phyloP scores from a whole-genome alignment of 2,329 filamentous ascomycete genomes.

The Scortechinia acanthostroma region DNA sequence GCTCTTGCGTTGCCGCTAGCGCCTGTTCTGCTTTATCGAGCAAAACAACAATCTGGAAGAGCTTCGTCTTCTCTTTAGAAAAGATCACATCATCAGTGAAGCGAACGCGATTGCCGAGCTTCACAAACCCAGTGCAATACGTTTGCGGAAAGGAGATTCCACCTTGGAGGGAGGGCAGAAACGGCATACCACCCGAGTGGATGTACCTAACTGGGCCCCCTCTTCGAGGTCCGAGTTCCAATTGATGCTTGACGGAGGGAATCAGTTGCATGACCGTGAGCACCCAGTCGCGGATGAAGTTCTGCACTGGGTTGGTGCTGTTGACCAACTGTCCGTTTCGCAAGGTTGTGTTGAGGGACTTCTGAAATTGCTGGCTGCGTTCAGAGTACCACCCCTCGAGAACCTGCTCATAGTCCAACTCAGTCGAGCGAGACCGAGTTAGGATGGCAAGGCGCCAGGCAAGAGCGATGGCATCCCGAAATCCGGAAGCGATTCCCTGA shows the following conservation, averaged over 20 bases:
- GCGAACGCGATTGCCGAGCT: background rate
- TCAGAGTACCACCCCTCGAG: background rate
- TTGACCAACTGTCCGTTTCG: slow-evolving; percentile 4
- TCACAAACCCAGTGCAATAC: slow-evolving; percentile 5
- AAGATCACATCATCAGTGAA: background rate
- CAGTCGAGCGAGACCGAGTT: slow-evolving; percentile 5
- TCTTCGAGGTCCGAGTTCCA: background rate
- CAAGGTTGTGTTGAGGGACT: slow-evolving; percentile 4
- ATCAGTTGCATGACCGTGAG: background rate
- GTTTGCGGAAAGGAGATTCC: background rate
- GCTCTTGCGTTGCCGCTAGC: background rate
- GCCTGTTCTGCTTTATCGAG: background rate
- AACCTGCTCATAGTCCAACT: background rate
- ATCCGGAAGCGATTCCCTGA: slow-evolving; percentile 23
- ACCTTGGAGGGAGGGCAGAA: background rate
- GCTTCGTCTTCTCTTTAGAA: slow-evolving; percentile 8
- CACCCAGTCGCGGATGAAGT: background rate
- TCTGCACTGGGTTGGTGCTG: background rate
- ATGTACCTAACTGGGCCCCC: background rate
- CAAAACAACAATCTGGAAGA: background rate
- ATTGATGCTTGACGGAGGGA: background rate
- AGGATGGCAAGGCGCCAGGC: slow-evolving; percentile 17
- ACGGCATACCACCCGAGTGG: background rate
- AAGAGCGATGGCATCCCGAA: slow-evolving; percentile 21
- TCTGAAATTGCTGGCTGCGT: slow-evolving; percentile 5